These are phyloP conservation scores for Colletotrichum scovillei DNA, from an alignment of 2,329 filamentous ascomycete species.

Conservation along the genomic window DNA sequence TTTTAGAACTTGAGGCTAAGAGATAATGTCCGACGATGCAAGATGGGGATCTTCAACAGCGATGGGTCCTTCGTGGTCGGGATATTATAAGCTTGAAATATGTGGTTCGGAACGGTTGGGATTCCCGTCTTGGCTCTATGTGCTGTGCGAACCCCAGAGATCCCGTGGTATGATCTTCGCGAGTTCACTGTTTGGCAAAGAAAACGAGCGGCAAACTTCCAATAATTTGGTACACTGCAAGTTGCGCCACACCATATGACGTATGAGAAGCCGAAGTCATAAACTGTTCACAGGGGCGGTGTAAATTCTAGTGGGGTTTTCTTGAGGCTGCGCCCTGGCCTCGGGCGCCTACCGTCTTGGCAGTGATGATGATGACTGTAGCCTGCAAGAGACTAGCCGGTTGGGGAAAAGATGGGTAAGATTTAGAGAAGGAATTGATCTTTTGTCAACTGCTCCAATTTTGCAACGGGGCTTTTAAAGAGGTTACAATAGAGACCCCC, in stretches of 20 bases:
- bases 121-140: not conserved
- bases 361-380: not conserved
- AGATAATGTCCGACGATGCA: not conserved
- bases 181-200: too few species aligned
- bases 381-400: not conserved
- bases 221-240: not conserved
- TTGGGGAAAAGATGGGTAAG: not conserved
- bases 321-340: not conserved
- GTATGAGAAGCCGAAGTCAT: not conserved
- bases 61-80: not conserved
- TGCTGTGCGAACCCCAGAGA: not conserved
- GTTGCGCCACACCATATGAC: not conserved
- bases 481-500: not conserved
- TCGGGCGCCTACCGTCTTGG: not conserved
- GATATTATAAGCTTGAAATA: not conserved
- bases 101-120: not conserved
- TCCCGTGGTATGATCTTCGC: not conserved
- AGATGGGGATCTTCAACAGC: not conserved
- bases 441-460: not conserved
- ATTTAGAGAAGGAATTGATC: not conserved
- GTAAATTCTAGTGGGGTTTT: not conserved
- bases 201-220: not conserved
- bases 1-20: not conserved
- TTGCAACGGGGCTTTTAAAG: not conserved
- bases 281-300: not conserved